These are phyloP conservation scores for Tilletia walkeri DNA, from an alignment of 1,284 basidiomycete species.

Conservation along the genomic window DNA sequence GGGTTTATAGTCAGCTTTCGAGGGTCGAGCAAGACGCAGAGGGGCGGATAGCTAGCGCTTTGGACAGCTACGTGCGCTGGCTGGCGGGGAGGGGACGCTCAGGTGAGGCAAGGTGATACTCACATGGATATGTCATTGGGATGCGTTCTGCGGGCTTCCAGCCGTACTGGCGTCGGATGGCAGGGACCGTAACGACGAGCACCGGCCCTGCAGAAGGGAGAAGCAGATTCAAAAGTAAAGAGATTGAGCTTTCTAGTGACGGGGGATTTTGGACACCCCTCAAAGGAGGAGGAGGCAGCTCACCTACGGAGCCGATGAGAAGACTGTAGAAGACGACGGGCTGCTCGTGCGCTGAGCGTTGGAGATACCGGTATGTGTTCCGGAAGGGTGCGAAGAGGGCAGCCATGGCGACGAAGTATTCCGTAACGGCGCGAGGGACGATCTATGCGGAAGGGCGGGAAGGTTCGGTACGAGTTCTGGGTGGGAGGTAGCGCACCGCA, in stretches of 20 bases:
- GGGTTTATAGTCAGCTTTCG: too few species aligned
- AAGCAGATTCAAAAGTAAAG: not conserved
- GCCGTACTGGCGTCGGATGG: constrained; percentile 70
- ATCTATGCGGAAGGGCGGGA: too few species aligned
- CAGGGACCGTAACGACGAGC: constrained; percentile 73
- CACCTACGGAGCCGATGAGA: constrained; percentile 64
- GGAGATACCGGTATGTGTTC: constrained; percentile 54
- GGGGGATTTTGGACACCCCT: not conserved
- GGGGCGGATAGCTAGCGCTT: not conserved
- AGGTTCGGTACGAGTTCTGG: too few species aligned
- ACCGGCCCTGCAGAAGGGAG: constrained; percentile 67
- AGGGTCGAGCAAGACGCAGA: not conserved
- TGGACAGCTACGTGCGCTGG: not conserved
- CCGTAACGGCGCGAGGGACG: not conserved
- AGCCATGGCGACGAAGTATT: not conserved
- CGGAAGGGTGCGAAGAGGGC: constrained; percentile 41
- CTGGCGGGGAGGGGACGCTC: not conserved
- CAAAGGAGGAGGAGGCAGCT: constrained; percentile 20
- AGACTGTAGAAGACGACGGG: constrained; percentile 88
- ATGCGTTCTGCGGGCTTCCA: constrained; percentile 72
- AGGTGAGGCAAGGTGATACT: constrained; percentile 53
- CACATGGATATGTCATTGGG: constrained; percentile 82
- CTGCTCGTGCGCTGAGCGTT: constrained; percentile 83
- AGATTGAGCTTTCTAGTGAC: not conserved
- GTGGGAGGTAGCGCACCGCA: too few species aligned